phyloP scores from a whole-genome alignment of 2,329 filamentous ascomycete genomes.

The Onygenales sp. region DNA sequence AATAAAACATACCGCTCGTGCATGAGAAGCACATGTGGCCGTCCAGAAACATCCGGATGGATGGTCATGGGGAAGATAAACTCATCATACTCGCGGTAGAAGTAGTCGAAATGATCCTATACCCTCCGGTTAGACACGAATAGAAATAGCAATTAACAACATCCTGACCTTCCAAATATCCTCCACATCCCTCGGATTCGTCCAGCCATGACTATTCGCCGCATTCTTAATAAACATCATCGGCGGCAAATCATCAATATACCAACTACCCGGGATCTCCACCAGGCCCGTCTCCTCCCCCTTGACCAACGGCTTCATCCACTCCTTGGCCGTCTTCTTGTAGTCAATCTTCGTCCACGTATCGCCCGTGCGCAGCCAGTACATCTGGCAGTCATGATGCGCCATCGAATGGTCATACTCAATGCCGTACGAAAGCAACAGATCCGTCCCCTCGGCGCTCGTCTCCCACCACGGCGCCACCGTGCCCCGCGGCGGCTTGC shows the following conservation, averaged over 20 bases:
- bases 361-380: conserved; percentile 35
- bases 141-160: neutral
- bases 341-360: conserved; percentile 39
- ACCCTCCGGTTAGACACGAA: neutral
- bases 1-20: conserved; percentile 52
- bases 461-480: conserved; percentile 73
- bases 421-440: conserved; percentile 34
- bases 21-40: conserved; percentile 64
- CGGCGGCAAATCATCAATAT: conserved; percentile 35
- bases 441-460: conserved; percentile 52
- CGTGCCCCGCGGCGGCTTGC: conserved; percentile 62
- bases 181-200: conserved; percentile 49
- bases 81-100: conserved; percentile 66
- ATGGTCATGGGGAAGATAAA: conserved; percentile 72
- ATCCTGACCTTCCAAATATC: conserved; percentile 43
- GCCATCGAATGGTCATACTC: conserved; percentile 38
- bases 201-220: conserved; percentile 48
- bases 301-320: conserved; percentile 42
- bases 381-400: conserved; percentile 37
- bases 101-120: conserved; percentile 58
- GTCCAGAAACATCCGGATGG: conserved; percentile 63
- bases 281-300: conserved; percentile 32
- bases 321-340: conserved; percentile 30
- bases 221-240: conserved; percentile 40
- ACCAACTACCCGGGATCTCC: conserved; percentile 37